Evolutionary conservation across 2,329 filamentous ascomycete species (phyloP).

Genomic region (Xylaria digitata): DNA sequence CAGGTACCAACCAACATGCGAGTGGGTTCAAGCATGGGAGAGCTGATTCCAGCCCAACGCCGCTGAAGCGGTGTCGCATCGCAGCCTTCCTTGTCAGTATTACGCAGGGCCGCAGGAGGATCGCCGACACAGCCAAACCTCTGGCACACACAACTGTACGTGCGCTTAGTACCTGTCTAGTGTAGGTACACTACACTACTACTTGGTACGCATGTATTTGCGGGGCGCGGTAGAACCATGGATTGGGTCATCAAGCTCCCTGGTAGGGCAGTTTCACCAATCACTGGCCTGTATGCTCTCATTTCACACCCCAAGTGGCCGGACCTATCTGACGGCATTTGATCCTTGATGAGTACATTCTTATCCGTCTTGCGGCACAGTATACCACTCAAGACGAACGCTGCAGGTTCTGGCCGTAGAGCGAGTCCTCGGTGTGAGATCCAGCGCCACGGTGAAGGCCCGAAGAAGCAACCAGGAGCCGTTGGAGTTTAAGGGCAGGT

Average conservation of each 20-base stretch:
- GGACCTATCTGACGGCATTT: slow-evolving; percentile 33
- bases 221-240: slow-evolving; percentile 34
- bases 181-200: neutral
- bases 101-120: slow-evolving; percentile 48
- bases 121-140: slow-evolving; percentile 46
- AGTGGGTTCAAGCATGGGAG: slow-evolving; percentile 36
- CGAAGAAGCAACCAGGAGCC: slow-evolving; percentile 21
- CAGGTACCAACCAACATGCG: slow-evolving; percentile 49
- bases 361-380: slow-evolving; percentile 1
- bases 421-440: slow-evolving; percentile 33
- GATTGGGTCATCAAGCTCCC: slow-evolving; percentile 31
- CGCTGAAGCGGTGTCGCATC: slow-evolving; percentile 45
- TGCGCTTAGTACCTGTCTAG: slow-evolving; percentile 6
- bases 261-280: slow-evolving; percentile 31
- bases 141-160: slow-evolving; percentile 21
- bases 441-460: slow-evolving; percentile 35
- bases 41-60: slow-evolving; percentile 49
- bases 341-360: slow-evolving; percentile 24
- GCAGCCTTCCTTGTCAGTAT: slow-evolving; percentile 46
- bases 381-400: slow-evolving; percentile 10
- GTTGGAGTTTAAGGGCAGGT: slow-evolving; percentile 11
- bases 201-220: slow-evolving; percentile 26
- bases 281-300: slow-evolving; percentile 20
- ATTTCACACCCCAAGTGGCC: slow-evolving; percentile 30
- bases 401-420: slow-evolving; percentile 20